These are phyloP conservation scores for Protomyces inouyei DNA, from an alignment of 1,139 yeast species.

Conservation along the genomic window DNA sequence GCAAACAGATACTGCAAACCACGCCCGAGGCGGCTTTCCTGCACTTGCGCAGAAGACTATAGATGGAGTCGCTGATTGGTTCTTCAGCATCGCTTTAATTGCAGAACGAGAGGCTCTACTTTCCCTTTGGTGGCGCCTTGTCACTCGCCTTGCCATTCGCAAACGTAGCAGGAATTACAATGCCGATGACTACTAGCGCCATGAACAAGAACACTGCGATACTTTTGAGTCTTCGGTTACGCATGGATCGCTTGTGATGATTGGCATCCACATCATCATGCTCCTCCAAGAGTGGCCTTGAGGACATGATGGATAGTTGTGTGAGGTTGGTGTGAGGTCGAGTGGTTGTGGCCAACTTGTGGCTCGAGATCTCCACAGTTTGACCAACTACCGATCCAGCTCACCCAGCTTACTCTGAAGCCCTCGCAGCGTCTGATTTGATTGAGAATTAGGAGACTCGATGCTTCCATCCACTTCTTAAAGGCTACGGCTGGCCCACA, in stretches of 20 bases:
- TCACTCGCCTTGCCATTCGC: not conserved
- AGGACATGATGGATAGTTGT: not conserved
- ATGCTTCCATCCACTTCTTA: no score
- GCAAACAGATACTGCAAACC: conserved; percentile 38
- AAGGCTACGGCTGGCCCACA: no score
- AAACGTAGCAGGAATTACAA: not conserved
- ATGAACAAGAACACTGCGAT: not conserved
- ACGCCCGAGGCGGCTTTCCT: not conserved
- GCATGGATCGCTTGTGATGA: not conserved
- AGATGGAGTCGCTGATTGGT: conserved; percentile 75
- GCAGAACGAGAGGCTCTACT: no score
- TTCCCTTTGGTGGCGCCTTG: not conserved
- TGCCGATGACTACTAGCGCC: not conserved
- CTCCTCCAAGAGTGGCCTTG: not conserved
- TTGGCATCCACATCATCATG: not conserved
- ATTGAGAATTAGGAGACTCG: no score
- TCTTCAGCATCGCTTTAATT: conserved; percentile 49
- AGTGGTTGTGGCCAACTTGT: no score
- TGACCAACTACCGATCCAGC: no score
- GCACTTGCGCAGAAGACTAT: conserved; percentile 47
- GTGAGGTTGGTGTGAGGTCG: no score
- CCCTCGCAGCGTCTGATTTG: no score
- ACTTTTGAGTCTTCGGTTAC: not conserved
- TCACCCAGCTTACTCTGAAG: no score
- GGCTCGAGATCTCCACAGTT: no score